Evolutionary conservation across 2,329 filamentous ascomycete species (phyloP).

Genomic region (Macrophomina pseudophaseolina): DNA sequence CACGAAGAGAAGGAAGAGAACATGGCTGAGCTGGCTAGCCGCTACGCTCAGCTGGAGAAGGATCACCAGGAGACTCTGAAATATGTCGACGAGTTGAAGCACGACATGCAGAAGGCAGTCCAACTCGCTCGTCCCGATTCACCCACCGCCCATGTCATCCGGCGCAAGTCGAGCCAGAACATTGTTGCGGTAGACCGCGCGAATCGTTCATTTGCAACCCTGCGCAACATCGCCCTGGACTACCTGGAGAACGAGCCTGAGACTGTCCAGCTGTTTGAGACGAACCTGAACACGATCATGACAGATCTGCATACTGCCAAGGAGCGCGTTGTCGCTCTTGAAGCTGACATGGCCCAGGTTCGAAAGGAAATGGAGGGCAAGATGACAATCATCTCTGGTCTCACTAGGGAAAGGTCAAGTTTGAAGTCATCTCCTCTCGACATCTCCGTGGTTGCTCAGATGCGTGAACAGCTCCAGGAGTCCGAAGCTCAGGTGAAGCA

Average conservation of each 20-base stretch:
- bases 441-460: constrained; percentile 83
- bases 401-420: constrained; percentile 91
- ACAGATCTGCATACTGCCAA: constrained; percentile 86
- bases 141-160: constrained; percentile 76
- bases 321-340: constrained; percentile 87
- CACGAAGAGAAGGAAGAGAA: constrained; percentile 78
- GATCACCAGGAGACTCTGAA: constrained; percentile 82
- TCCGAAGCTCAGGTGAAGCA: constrained; percentile 78
- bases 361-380: constrained; percentile 98
- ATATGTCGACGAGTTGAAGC: constrained; percentile 89
- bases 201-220: constrained; percentile 85
- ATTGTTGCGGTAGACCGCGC: constrained; percentile 87
- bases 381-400: constrained; percentile 91
- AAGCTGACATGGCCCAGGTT: constrained; percentile 78
- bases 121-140: constrained; percentile 64
- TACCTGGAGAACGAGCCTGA: constrained; percentile 84
- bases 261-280: constrained; percentile 87
- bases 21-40: constrained; percentile 73
- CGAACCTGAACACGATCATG: constrained; percentile 90
- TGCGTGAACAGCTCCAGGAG: constrained; percentile 86
- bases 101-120: constrained; percentile 80
- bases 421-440: constrained; percentile 85
- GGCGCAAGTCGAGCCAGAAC: constrained; percentile 90
- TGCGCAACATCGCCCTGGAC: constrained; percentile 86
- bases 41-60: constrained; percentile 81